Conservation (phyloP, 495 filamentous ascomycete species). For the Lichina pygmaea region DNA sequence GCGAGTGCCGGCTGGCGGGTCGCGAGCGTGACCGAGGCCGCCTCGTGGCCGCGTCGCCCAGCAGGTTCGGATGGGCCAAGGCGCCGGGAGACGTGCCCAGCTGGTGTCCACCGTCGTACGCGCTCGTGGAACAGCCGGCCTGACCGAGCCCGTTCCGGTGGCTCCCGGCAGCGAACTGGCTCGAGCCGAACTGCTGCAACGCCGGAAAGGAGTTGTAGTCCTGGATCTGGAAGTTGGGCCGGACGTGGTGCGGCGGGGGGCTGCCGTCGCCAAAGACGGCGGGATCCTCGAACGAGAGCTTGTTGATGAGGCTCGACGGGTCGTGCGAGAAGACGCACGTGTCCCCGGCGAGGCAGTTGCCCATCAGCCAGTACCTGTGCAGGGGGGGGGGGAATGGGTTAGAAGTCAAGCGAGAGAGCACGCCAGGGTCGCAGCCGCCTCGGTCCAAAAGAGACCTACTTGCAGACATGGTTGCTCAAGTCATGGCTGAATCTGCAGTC, state of each 20-base stretch:
- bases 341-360: conserved; percentile 82
- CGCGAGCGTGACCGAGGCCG: conserved; percentile 43
- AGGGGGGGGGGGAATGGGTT: conserved; percentile 2
- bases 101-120: conserved; percentile 1
- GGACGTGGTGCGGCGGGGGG: conserved; percentile 24
- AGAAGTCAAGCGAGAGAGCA: neutral
- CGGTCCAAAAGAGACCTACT: conserved; percentile 30
- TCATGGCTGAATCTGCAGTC: conserved; percentile 97
- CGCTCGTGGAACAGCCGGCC: conserved; percentile 6
- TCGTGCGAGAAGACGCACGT: conserved; percentile 97
- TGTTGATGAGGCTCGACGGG: conserved; percentile 27
- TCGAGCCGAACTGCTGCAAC: conserved; percentile 32
- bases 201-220: conserved; percentile 82
- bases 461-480: conserved; percentile 86
- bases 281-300: conserved; percentile 14
- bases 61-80: conserved; percentile 11
- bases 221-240: conserved; percentile 50
- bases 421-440: neutral
- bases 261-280: conserved; percentile 14
- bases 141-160: conserved; percentile 4
- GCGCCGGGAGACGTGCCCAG: conserved; percentile 36
- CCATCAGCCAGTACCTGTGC: conserved; percentile 77
- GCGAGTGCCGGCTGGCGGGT: conserved; percentile 62
- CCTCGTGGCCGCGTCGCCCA: conserved; percentile 13
- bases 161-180: conserved; percentile 26